phyloP scores from a whole-genome alignment of 495 filamentous ascomycete species.

The Penicillium dipodomyicola region DNA sequence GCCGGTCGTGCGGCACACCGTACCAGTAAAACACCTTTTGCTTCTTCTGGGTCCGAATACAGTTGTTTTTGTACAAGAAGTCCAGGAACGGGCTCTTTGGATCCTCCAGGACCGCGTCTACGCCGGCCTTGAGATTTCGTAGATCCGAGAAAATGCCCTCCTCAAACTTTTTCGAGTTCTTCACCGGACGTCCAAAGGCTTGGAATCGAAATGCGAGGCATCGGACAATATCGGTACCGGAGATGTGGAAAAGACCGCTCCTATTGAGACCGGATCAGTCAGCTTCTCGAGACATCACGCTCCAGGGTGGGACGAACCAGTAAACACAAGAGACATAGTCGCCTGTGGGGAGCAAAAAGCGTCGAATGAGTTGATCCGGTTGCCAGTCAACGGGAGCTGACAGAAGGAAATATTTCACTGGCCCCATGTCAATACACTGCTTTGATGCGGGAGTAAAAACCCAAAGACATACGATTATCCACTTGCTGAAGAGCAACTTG shows the following conservation, averaged over 20 bases:
- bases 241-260: slow-evolving; percentile 99
- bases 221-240: slow-evolving; percentile 96
- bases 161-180: slow-evolving; percentile 99
- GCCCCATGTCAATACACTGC: slow-evolving; percentile 17
- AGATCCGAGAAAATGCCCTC: slow-evolving; percentile 99
- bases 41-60: slow-evolving; percentile 99
- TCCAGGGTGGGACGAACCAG: slow-evolving; percentile 58
- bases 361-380: slow-evolving; percentile 91
- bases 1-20: slow-evolving; percentile 94
- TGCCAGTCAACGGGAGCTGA: slow-evolving; percentile 98
- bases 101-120: slow-evolving; percentile 98
- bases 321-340: slow-evolving; percentile 98
- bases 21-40: slow-evolving; percentile 99
- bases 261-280: slow-evolving; percentile 36
- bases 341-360: slow-evolving; percentile 92
- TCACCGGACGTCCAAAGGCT: slow-evolving; percentile 95
- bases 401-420: slow-evolving; percentile 99
- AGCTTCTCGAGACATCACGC: slow-evolving; percentile 3
- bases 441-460: background rate
- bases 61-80: slow-evolving; percentile 99
- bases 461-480: slow-evolving; percentile 78
- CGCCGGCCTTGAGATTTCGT: slow-evolving; percentile 95
- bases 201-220: slow-evolving; percentile 98
- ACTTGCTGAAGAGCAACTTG: slow-evolving; percentile 98
- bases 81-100: slow-evolving; percentile 98